Percentiles rank a stretch among this genome's conserved stretches.
phyloP scores from a whole-genome alignment of 2,329 filamentous ascomycete species.

The Hansfordia pulvinata region DNA sequence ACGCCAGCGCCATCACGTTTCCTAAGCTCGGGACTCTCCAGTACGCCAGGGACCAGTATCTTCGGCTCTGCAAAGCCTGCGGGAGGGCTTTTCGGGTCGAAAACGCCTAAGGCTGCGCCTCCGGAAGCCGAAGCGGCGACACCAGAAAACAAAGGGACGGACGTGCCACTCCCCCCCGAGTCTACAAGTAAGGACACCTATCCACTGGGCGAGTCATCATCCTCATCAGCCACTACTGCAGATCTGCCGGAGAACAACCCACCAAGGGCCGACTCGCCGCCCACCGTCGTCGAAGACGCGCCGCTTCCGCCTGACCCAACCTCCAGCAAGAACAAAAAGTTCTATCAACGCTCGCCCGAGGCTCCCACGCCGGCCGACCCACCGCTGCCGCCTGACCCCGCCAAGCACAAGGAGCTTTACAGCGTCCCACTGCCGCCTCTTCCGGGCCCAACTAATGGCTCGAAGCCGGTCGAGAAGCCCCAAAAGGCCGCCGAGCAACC shows the following conservation, averaged over 20 bases:
- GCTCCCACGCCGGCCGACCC: constrained; percentile 15
- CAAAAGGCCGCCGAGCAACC: too few species aligned
- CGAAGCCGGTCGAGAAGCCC: not conserved
- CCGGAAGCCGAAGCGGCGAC: constrained; percentile 20
- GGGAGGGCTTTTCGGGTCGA: constrained; percentile 9
- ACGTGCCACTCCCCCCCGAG: constrained; percentile 37
- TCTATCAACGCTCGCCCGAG: too few species aligned
- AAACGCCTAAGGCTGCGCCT: constrained; percentile 9
- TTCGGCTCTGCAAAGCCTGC: constrained; percentile 20
- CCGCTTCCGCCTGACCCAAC: constrained; percentile 25
- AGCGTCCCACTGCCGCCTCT: constrained; percentile 13
- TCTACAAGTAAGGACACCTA: constrained; percentile 38
- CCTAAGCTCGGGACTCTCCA: constrained; percentile 22
- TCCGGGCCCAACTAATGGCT: constrained; percentile 7
- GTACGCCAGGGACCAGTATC: constrained; percentile 15
- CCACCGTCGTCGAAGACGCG: constrained; percentile 15
- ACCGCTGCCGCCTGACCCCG: constrained; percentile 24
- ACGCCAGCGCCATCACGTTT: constrained; percentile 35
- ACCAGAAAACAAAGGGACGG: constrained; percentile 12
- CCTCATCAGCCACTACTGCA: constrained; percentile 32
- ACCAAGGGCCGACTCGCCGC: constrained; percentile 17
- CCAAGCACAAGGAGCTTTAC: constrained; percentile 15
- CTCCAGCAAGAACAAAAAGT: constrained; percentile 16
- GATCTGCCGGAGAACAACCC: constrained; percentile 11
- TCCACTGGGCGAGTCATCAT: constrained; percentile 34